Base-by-base conservation (phyloP, 176 grass and related monocot species). In the Secale cereale region DNA sequence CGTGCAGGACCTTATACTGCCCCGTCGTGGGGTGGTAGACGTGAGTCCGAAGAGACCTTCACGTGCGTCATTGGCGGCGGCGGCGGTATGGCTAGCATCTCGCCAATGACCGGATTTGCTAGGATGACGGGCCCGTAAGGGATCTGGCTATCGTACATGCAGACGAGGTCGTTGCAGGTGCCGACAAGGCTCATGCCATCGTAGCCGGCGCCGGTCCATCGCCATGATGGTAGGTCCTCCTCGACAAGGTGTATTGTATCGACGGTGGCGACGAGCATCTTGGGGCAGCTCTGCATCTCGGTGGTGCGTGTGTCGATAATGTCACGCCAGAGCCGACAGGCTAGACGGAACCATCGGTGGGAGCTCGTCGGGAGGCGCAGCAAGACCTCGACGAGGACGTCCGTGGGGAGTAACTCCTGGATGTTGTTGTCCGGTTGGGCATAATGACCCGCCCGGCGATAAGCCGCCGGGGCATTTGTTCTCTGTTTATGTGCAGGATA, bases 271-370 rank as follows among this genome's bases (percentile, higher is more conserved):
- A 64, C 26, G n/a, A 64, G 25, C 11, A 12, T 15, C 61, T 64
- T 64, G 25, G 26, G 48, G 5, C 13, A 75, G 37, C 63, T 36
- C 8, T 19, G 71, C 74, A 3, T 54, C 48, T 31, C 36, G 17
- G 27, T 37, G 25, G 36, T 60, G 19, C 36, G 35, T 15, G 69
- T 72, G 86, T n/a, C 25, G 70, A 82, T 67, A 62, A 77, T 7
- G 19, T 40, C 32, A 19, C 50, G 50, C 86, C 79, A 82, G 10
- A 60, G 17, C 27, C 80, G 73, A 48, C 71, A 59, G 11, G 75
- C 85, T 12, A 80, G 25, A 50, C 79, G 62, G 71, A 82, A 62
- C n/a, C 73, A 32, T 22, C 69, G 56, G 23, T n/a, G 32, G 20
- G 28, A 11, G 57, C 54, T 75, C 32, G 36, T 3, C 14, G 77